Percentiles rank a stretch among this genome's conserved stretches.
These are phyloP conservation scores for Yamadazyma epiphylla DNA, from an alignment of 1,139 yeast species.

Conservation along the genomic window DNA sequence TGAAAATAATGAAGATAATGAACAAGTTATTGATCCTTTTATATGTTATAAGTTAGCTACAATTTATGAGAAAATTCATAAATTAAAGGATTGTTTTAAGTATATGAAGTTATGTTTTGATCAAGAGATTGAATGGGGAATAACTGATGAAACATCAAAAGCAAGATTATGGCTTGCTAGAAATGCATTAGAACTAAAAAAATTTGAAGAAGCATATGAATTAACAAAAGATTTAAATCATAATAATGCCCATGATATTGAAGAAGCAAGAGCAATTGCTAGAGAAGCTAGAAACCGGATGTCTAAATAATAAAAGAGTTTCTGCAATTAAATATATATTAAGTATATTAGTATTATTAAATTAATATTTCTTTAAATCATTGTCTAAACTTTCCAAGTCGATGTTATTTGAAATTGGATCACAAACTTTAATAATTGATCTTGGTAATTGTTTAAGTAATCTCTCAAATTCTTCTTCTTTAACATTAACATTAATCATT, in stretches of 20 bases:
- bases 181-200: slow-evolving; percentile 52
- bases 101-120: slow-evolving; percentile 74
- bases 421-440: slow-evolving; percentile 17
- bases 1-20: slow-evolving; percentile 2
- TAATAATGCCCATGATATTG: slow-evolving; percentile 81
- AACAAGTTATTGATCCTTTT: slow-evolving; percentile 32
- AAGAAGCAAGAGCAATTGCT: slow-evolving; percentile 83
- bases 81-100: slow-evolving; percentile 49
- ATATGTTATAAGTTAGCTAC: slow-evolving; percentile 68
- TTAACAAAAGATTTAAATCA: slow-evolving; percentile 72
- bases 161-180: slow-evolving; percentile 89
- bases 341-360: slow-evolving; percentile 2
- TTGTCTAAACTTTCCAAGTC: slow-evolving; percentile 17
- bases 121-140: slow-evolving; percentile 64
- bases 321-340: slow-evolving; percentile 1
- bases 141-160: slow-evolving; percentile 72
- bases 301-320: slow-evolving; percentile 11
- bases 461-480: slow-evolving; percentile 46
- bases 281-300: slow-evolving; percentile 60
- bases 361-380: slow-evolving; percentile 13
- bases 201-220: slow-evolving; percentile 67
- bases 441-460: slow-evolving; percentile 15
- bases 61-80: slow-evolving; percentile 57
- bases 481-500: slow-evolving; percentile 53
- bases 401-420: slow-evolving; percentile 8